Base-by-base conservation (phyloP, 495 filamentous ascomycete genomes). In the Penicillium crystallinum region DNA sequence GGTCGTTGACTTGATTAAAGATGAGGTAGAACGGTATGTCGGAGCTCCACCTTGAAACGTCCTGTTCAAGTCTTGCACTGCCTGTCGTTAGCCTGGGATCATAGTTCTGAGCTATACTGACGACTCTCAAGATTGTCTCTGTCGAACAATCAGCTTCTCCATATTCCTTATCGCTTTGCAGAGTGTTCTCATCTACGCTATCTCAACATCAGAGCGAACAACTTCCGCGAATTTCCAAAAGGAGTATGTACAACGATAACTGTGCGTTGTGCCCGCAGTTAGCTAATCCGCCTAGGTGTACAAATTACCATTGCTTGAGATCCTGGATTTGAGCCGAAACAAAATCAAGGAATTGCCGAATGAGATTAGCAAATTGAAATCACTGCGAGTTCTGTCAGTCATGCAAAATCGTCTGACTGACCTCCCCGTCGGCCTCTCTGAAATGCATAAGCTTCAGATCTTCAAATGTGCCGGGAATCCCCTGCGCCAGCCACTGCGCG, bases 201-300 rank as follows among this genome's bases (percentile, higher is more conserved):
- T 63, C 83, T 98, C n/a, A 98, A 98, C 61, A 85, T 96, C 45
- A 78, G 92, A 55, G 84, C 84, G 40, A 98, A 98, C 63, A 77
- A 81, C 49, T 88, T 97, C 49, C 83, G 81, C 55, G 89, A 96
- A 63, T 93, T 98, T 63, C 92, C 92, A 6, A 76, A 84, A 57
- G 83, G 84, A 62, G 90, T 96, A 77, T 70, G 86, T 77, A 48
- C 23, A 42, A 30, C 11, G 15, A 22, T n/a, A 31, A 22, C 5
- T 21, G 11, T 58, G 12, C 14, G 4, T 22, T 34, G 4, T 12
- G 15, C 6, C 12, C 21, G 52, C n/a, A 30, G 10, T 48, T 40
- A 46, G 42, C 67, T 59, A 46, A 61, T 56, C 54, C 51, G 45
- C 38, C 70, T 65, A 86, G 83, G 78, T 96, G 33, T 89, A 91